Evolutionary conservation across 2,329 filamentous ascomycete species (phyloP).

Genomic region (Colletotrichum spaethianum): DNA sequence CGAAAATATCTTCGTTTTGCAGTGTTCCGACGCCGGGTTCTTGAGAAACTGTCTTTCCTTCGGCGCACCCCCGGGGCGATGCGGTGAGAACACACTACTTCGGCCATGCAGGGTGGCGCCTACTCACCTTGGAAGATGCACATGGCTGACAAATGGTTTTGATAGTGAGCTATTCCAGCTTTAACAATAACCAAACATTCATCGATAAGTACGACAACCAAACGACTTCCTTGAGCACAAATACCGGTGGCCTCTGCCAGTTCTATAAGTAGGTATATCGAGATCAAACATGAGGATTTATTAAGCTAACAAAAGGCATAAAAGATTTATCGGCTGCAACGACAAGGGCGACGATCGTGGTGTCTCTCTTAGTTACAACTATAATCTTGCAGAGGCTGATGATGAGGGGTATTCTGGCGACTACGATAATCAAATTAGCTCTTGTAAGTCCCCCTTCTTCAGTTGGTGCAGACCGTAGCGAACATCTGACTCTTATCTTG

Average conservation of each 20-base stretch:
- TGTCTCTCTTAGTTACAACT: constrained; percentile 29
- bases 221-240: constrained; percentile 31
- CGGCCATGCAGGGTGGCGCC: no score
- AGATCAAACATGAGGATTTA: no score
- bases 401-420: constrained; percentile 22
- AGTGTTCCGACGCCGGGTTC: constrained; percentile 31
- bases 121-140: not conserved
- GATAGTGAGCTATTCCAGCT: constrained; percentile 27
- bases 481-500: not conserved
- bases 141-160: not conserved
- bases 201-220: constrained; percentile 34
- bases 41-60: constrained; percentile 23
- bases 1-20: constrained; percentile 24
- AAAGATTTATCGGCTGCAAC: constrained; percentile 23
- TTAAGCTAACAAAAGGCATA: not conserved
- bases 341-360: constrained; percentile 36
- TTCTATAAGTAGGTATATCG: constrained; percentile 17
- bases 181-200: constrained; percentile 24
- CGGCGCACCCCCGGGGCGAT: constrained; percentile 31
- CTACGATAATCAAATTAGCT: constrained; percentile 38
- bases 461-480: not conserved
- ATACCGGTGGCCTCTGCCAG: constrained; percentile 34
- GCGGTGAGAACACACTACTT: not conserved
- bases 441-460: constrained; percentile 14
- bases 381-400: constrained; percentile 16